Evolutionary conservation across 2,329 filamentous ascomycete genomes (phyloP).

Genomic region (Talaromyces sp.): DNA sequence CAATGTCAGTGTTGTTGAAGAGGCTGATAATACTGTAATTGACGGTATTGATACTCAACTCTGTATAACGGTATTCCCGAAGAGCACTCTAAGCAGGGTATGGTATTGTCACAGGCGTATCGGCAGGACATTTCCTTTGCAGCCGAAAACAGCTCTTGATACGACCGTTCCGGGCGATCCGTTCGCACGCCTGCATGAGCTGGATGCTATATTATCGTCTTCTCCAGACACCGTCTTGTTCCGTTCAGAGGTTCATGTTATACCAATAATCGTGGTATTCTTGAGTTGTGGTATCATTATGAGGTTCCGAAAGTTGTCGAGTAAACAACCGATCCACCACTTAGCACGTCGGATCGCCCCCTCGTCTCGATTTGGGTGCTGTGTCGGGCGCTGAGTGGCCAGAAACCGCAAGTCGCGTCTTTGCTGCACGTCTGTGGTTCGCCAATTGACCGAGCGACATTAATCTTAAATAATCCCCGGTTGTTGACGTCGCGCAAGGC

Average conservation of each 20-base stretch:
- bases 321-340: conserved; percentile 7
- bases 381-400: conserved; percentile 3
- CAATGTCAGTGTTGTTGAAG: not conserved
- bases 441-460: conserved; percentile 30
- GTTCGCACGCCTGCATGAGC: not conserved
- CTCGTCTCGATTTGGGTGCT: not conserved
- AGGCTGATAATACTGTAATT: not conserved
- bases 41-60: conserved; percentile 6
- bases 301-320: not conserved
- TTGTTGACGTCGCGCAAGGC: conserved; percentile 13
- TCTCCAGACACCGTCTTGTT: not conserved
- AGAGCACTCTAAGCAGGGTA: not conserved
- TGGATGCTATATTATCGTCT: not conserved
- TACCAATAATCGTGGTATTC: not conserved
- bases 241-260: not conserved
- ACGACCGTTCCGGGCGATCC: conserved; percentile 8
- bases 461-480: conserved; percentile 12
- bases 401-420: conserved; percentile 4
- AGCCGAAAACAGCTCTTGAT: conserved; percentile 5
- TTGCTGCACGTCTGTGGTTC: conserved; percentile 30
- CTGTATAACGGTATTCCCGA: not conserved
- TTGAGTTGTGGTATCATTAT: not conserved
- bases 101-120: conserved; percentile 7
- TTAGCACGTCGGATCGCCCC: not conserved
- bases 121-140: not conserved